Conservation (phyloP, 2,329 filamentous ascomycete genomes). For the Cephalotrichum gorgonifer region DNA sequence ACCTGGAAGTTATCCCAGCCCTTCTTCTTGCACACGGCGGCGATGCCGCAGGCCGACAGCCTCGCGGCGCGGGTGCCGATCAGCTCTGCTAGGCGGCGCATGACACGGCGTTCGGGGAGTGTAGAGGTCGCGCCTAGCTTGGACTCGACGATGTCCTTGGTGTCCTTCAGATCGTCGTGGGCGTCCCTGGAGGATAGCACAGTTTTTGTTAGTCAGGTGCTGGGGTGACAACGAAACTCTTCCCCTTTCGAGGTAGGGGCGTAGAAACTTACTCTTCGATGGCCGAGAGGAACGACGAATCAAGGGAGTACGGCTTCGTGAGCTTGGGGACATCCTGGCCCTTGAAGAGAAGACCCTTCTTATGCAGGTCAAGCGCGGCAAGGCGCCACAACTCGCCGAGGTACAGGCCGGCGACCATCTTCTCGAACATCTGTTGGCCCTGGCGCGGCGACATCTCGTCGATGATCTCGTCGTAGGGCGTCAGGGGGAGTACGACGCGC, state of each 20-base stretch:
- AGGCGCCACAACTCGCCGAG: constrained; percentile 91
- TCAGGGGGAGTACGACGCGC: constrained; percentile 75
- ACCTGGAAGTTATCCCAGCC: constrained; percentile 80
- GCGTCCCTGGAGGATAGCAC: constrained; percentile 57
- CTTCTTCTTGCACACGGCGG: constrained; percentile 97
- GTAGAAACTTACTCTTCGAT: constrained; percentile 64
- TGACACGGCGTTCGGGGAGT: constrained; percentile 74
- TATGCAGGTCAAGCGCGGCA: constrained; percentile 74
- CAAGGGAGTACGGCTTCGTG: constrained; percentile 78
- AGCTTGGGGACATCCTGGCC: constrained; percentile 72
- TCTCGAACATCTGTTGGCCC: constrained; percentile 91
- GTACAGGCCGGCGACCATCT: constrained; percentile 94
- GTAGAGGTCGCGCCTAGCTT: constrained; percentile 63
- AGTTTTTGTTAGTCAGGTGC: too few species aligned
- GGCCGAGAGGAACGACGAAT: constrained; percentile 84
- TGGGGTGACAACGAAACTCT: too few species aligned
- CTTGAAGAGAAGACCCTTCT: constrained; percentile 71
- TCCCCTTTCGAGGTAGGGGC: too few species aligned
- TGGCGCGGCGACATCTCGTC: constrained; percentile 88
- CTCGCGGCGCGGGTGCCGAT: constrained; percentile 92
- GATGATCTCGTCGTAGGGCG: constrained; percentile 75
- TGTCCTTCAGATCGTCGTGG: constrained; percentile 90
- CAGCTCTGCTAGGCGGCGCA: constrained; percentile 80
- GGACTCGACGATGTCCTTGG: constrained; percentile 67
- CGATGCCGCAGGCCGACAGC: constrained; percentile 87